Evolutionary conservation across 495 filamentous ascomycete species (phyloP), one percentile per base, ranked within the genome.

Genomic region (Bathelium albidoporum): DNA sequence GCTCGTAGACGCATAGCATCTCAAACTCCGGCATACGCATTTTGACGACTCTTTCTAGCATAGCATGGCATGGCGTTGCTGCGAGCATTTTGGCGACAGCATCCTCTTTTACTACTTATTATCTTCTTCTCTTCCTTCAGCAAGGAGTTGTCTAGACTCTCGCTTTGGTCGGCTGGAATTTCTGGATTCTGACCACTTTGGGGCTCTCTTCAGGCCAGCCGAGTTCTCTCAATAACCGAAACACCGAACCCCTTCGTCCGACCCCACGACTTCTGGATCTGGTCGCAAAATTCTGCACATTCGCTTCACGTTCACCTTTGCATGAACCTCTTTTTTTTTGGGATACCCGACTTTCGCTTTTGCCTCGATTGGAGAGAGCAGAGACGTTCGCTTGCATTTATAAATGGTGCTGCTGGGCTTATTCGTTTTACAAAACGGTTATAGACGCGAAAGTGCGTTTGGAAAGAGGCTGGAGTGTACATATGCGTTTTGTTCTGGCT

Each of bases 31-130:
- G 49, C 49, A n/a, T 55, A 55, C 49, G 49, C 49, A 55, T 29
- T 24, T 55, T 29, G n/a, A n/a, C n/a, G n/a, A 55, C 24, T n/a
- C 26, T 55, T 29, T 55, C 16, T 39, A 5, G 14, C 5, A 9
- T 55, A 24, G 49, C 49, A 55, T 55, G 49, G 49, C 49, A 55
- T 55, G 49, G 49, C 49, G 49, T 55, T 55, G 49, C 20, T 55
- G 2, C 4, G 5, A 29, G 49, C 49, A 55, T 55, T 29, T 55
- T 7, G 20, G 20, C 49, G 24, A 28, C 49, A 55, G 2, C 49
- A 55, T 55, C n/a, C n/a, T 39, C 5, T 39, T 39, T 55, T 29
- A 55, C n/a, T 24, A 20, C 24, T 49, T 49, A 3, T n/a, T 55
- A 9, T 2, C 9, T 16, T 3, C 9, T 55, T 9, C 29, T 20